A percentile compares a stretch with the other conserved stretches of the same genome.
These are phyloP conservation scores for Dissophora globulifera DNA, from an alignment of 192 early-diverging fungal species.

Conservation along the genomic window DNA sequence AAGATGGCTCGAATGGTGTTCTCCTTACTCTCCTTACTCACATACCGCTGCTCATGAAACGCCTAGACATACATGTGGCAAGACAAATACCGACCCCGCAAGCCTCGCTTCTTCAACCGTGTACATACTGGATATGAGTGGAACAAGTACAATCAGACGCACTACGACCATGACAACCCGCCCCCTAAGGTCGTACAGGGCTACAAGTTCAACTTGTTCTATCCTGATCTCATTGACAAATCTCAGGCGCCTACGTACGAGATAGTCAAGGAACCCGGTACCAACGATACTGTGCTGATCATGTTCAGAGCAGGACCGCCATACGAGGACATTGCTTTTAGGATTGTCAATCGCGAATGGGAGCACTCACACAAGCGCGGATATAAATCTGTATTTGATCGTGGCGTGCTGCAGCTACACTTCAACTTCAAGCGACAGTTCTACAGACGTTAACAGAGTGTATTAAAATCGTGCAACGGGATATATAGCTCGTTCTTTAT, in stretches of 20 bases:
- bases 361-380: conserved; percentile 92
- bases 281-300: conserved; percentile 86
- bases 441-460: conserved; percentile 71
- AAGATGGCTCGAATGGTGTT: too few relatives aligned
- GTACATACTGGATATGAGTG: conserved; percentile 99
- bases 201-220: conserved; percentile 98
- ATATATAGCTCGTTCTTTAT: not conserved
- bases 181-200: conserved; percentile 98
- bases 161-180: conserved; percentile 97
- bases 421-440: conserved; percentile 87
- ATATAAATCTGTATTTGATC: conserved; percentile 82
- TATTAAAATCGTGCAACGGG: not conserved
- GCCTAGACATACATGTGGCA: conserved; percentile 85
- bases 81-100: conserved; percentile 95
- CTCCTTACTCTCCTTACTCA: too few relatives aligned
- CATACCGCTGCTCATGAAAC: too few relatives aligned
- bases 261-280: conserved; percentile 77
- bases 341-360: conserved; percentile 97
- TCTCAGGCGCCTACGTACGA: conserved; percentile 89
- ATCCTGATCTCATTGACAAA: conserved; percentile 97
- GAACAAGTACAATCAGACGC: conserved; percentile 99
- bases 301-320: conserved; percentile 95
- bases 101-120: conserved; percentile 96
- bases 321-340: conserved; percentile 98
- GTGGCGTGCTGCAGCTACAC: conserved; percentile 83